These are phyloP conservation scores for Talaromyces liani DNA, from an alignment of 495 filamentous ascomycete species.

Conservation along the genomic window DNA sequence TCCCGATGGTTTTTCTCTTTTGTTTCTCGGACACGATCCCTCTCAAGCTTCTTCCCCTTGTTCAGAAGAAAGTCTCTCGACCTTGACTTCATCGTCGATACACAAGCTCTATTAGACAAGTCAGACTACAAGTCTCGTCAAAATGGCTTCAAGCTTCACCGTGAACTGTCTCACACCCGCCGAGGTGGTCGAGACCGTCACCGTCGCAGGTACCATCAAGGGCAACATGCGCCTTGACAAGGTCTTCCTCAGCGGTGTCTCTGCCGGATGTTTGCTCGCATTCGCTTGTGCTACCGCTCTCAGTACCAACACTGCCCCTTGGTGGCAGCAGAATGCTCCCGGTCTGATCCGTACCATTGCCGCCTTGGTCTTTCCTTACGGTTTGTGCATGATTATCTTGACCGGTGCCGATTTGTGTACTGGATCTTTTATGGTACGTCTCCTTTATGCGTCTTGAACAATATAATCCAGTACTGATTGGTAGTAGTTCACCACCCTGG, in stretches of 20 bases:
- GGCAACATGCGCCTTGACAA: conserved; percentile 47
- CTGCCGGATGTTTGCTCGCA: conserved; percentile 44
- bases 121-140: not conserved
- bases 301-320: conserved; percentile 46
- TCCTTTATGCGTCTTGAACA: not conserved
- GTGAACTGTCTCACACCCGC: conserved; percentile 36
- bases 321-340: conserved; percentile 53
- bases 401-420: conserved; percentile 54
- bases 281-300: conserved; percentile 46
- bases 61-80: not conserved
- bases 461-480: too few relatives aligned
- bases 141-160: conserved; percentile 10
- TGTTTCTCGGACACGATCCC: not conserved
- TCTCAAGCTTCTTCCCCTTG: not conserved
- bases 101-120: not conserved
- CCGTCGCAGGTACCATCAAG: conserved; percentile 38
- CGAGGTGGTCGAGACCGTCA: conserved; percentile 40
- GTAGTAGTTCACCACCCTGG: conserved; percentile 44
- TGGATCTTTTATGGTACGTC: conserved; percentile 47
- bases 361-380: conserved; percentile 51
- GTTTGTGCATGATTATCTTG: conserved; percentile 52
- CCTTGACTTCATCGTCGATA: too few relatives aligned
- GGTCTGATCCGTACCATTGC: conserved; percentile 50
- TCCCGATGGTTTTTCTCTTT: not conserved
- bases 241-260: conserved; percentile 46